Evolutionary conservation across 106 monocot species (phyloP).

Genomic region (Dendrobium huoshanense): DNA sequence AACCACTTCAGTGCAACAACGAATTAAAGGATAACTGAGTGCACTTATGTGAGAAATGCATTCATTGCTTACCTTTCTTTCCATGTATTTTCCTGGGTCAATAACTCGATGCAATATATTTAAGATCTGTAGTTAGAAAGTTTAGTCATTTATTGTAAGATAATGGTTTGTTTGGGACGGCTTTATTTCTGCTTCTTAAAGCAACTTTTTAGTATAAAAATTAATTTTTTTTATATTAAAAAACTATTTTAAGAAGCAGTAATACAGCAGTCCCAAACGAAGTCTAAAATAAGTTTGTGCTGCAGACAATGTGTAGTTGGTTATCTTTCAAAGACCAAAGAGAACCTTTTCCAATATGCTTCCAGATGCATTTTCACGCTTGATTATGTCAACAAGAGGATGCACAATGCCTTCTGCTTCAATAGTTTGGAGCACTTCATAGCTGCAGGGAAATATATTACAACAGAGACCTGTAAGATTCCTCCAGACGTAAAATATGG

Average conservation of each 20-base stretch:
- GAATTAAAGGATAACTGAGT: neutral
- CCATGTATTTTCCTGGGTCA: constrained; percentile 32
- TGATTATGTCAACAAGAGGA: constrained; percentile 44
- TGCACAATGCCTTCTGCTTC: constrained; percentile 42
- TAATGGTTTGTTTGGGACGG: neutral
- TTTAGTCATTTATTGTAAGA: constrained; percentile 3
- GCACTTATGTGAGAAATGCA: neutral
- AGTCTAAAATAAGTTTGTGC: neutral
- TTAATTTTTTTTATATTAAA: too few relatives aligned
- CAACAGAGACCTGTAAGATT: neutral
- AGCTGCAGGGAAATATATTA: constrained; percentile 27
- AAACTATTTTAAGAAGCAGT: too few relatives aligned
- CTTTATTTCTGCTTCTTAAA: too few relatives aligned
- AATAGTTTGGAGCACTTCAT: constrained; percentile 43
- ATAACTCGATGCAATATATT: constrained; percentile 52
- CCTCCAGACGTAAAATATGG: neutral
- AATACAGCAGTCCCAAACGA: too few relatives aligned
- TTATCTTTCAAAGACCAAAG: neutral
- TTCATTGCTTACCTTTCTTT: constrained; percentile 35
- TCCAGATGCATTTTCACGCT: constrained; percentile 28
- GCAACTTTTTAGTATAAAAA: too few relatives aligned
- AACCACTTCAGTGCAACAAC: constrained; percentile 14
- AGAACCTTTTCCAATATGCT: constrained; percentile 58
- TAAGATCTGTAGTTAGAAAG: constrained; percentile 36
- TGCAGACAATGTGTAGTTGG: neutral